These are phyloP conservation scores for Ramaria rubella DNA, from an alignment of 768 basidiomycete genomes.

Conservation along the genomic window DNA sequence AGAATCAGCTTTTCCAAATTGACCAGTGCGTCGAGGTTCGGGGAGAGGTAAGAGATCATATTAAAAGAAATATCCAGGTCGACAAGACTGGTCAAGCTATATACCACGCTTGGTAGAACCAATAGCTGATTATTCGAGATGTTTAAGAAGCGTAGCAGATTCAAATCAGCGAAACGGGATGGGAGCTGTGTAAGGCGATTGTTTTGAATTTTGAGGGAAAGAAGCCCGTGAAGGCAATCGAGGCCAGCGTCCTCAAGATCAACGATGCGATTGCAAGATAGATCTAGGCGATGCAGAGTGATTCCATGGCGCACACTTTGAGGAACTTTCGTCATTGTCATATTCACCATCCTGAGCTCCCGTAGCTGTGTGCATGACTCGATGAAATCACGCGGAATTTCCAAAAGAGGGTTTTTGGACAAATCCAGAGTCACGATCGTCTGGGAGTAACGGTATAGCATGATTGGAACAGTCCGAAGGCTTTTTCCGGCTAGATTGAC, in stretches of 20 bases:
- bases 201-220: conserved; percentile 72
- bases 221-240: conserved; percentile 65
- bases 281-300: conserved; percentile 72
- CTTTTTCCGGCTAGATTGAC: conserved; percentile 57
- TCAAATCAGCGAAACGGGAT: conserved; percentile 73
- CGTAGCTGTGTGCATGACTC: conserved; percentile 77
- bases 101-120: conserved; percentile 65
- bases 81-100: conserved; percentile 60
- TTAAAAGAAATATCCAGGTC: conserved; percentile 97
- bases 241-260: conserved; percentile 84
- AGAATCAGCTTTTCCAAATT: conserved; percentile 68
- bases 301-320: conserved; percentile 69
- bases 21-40: conserved; percentile 63
- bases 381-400: conserved; percentile 94
- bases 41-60: conserved; percentile 72
- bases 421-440: conserved; percentile 80
- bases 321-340: conserved; percentile 93
- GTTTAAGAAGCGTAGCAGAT: conserved; percentile 69
- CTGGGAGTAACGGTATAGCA: conserved; percentile 77
- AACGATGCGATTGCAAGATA: conserved; percentile 86
- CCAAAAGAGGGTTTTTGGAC: conserved; percentile 91
- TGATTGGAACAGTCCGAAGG: conserved; percentile 82
- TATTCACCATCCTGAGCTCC: conserved; percentile 80
- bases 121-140: conserved; percentile 95
- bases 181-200: conserved; percentile 87